phyloP scores from a whole-genome alignment of 805 yeast genomes.

The Saccharomyces jurei region DNA sequence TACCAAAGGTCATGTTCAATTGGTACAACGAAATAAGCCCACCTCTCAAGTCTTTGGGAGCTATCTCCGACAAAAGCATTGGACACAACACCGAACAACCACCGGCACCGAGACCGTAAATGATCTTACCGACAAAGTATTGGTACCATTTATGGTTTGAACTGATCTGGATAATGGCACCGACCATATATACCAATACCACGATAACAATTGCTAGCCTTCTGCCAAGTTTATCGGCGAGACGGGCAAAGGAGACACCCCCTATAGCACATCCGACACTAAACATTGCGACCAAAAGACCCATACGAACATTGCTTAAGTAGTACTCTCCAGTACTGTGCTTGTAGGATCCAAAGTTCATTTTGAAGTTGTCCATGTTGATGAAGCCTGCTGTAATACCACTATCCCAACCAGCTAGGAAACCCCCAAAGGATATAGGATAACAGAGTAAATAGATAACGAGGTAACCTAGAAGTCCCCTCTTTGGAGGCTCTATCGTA shows the following conservation, averaged over 20 bases:
- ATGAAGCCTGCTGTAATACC: slow-evolving; percentile 62
- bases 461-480: neutral
- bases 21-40: slow-evolving; percentile 53
- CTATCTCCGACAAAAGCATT: slow-evolving; percentile 52
- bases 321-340: slow-evolving; percentile 36
- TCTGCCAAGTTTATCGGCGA: slow-evolving; percentile 51
- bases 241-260: slow-evolving; percentile 41
- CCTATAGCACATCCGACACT: neutral
- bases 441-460: slow-evolving; percentile 25
- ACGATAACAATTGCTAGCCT: slow-evolving; percentile 46
- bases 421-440: slow-evolving; percentile 55
- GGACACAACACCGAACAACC: slow-evolving; percentile 61
- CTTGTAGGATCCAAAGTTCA: slow-evolving; percentile 41
- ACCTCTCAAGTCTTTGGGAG: slow-evolving; percentile 59
- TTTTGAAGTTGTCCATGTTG: slow-evolving; percentile 43
- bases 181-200: slow-evolving; percentile 49
- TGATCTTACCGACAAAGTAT: slow-evolving; percentile 39
- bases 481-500: neutral
- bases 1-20: slow-evolving; percentile 50
- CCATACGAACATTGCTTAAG: slow-evolving; percentile 39
- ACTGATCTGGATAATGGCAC: slow-evolving; percentile 50
- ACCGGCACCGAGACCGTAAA: slow-evolving; percentile 69
- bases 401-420: slow-evolving; percentile 61
- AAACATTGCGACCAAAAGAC: slow-evolving; percentile 44
- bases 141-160: slow-evolving; percentile 32